Conservation (phyloP, 179 eudicot genomes). For the Drosera spatulata region DNA sequence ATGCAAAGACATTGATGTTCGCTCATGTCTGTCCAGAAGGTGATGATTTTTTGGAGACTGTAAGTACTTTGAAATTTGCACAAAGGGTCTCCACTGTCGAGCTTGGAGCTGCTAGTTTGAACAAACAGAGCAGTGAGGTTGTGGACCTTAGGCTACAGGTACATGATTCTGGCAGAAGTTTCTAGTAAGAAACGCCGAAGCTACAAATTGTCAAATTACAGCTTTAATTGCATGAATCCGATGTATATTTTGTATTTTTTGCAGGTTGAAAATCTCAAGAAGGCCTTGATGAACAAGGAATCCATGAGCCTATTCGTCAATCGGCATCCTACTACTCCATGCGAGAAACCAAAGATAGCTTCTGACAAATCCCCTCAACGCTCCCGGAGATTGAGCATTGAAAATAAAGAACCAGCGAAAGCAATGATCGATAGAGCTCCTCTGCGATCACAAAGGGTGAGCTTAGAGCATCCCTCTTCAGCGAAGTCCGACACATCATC, state of each 20-base stretch:
- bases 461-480: slow-evolving; percentile 13
- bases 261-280: slow-evolving; percentile 72
- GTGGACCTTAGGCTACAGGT: slow-evolving; percentile 76
- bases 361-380: slow-evolving; percentile 18
- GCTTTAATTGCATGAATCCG: too few relatives aligned
- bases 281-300: slow-evolving; percentile 39
- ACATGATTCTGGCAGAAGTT: neutral
- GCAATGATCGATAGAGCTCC: slow-evolving; percentile 12
- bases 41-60: slow-evolving; percentile 56
- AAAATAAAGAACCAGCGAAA: neutral
- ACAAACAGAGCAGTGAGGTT: slow-evolving; percentile 67
- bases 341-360: slow-evolving; percentile 18
- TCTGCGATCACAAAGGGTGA: slow-evolving; percentile 21
- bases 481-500: slow-evolving; percentile 17
- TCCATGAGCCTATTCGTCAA: slow-evolving; percentile 17
- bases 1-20: slow-evolving; percentile 77
- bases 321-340: slow-evolving; percentile 22
- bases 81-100: slow-evolving; percentile 79
- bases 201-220: too few relatives aligned
- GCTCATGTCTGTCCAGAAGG: slow-evolving; percentile 92
- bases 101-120: slow-evolving; percentile 60
- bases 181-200: too few relatives aligned
- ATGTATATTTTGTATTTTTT: neutral
- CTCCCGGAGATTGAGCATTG: slow-evolving; percentile 6
- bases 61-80: slow-evolving; percentile 70